Conservation (phyloP, 2,329 filamentous ascomycete genomes). For the Fusarium sp. region DNA sequence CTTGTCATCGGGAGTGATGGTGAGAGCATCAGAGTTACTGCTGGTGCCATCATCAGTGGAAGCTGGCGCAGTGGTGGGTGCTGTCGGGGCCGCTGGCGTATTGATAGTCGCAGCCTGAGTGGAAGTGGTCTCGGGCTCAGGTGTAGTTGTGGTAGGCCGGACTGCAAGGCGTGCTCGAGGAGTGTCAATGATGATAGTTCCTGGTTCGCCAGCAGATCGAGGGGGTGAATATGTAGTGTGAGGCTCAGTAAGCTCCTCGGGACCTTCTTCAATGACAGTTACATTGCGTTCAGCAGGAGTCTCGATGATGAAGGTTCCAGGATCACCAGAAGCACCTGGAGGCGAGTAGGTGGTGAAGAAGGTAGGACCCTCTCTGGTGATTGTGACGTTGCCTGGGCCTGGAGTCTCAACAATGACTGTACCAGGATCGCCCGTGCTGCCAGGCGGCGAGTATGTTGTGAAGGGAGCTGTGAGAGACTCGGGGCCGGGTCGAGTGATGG, state of each 20-base stretch:
- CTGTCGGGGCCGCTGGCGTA: not conserved
- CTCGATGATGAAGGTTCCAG: conserved; percentile 5
- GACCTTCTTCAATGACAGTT: not conserved
- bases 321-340: not conserved
- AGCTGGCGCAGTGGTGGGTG: not conserved
- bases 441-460: not conserved
- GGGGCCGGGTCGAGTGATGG: conserved; percentile 9
- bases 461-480: not conserved
- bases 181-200: conserved; percentile 26
- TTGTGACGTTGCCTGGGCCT: not conserved
- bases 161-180: not conserved
- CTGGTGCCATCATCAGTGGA: not conserved
- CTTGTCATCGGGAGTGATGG: conserved; percentile 16
- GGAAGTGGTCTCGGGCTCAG: not conserved
- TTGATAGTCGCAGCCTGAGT: not conserved
- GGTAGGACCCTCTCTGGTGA: not conserved
- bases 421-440: not conserved
- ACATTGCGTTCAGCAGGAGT: not conserved
- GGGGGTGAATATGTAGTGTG: not conserved
- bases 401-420: not conserved
- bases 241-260: not conserved
- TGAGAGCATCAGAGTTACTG: conserved; percentile 24
- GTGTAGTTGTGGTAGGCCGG: not conserved
- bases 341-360: not conserved
- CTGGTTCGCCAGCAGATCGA: not conserved